Conservation (phyloP, 805 yeast species). For the Suhomyces kilbournensis region DNA sequence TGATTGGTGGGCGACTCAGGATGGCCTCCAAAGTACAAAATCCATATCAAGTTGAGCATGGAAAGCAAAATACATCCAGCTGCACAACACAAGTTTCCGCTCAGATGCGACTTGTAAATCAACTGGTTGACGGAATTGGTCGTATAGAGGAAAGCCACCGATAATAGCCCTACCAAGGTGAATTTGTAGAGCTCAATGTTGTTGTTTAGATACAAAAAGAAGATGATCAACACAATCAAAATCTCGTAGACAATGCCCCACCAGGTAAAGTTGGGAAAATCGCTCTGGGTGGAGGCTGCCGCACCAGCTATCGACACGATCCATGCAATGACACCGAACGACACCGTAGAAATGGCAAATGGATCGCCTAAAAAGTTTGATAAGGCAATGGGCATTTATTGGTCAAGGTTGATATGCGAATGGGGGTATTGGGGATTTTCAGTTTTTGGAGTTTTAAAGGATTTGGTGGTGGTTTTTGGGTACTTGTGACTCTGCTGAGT, state of each 20-base stretch:
- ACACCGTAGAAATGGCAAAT: slow-evolving; percentile 77
- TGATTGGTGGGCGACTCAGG: slow-evolving; percentile 83
- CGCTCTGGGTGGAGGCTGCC: slow-evolving; percentile 34
- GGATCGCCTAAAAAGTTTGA: slow-evolving; percentile 75
- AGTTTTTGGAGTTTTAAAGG: neutral
- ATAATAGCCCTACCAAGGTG: slow-evolving; percentile 52
- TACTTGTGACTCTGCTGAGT: neutral
- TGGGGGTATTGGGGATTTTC: neutral
- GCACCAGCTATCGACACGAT: slow-evolving; percentile 86
- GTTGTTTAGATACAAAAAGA: slow-evolving; percentile 55
- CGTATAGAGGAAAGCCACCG: slow-evolving; percentile 78
- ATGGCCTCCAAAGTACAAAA: slow-evolving; percentile 86
- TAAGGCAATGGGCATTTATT: slow-evolving; percentile 38
- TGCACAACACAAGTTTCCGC: slow-evolving; percentile 79
- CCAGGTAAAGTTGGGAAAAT: slow-evolving; percentile 87
- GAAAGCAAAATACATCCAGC: slow-evolving; percentile 87
- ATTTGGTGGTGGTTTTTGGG: neutral
- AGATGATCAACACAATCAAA: slow-evolving; percentile 50
- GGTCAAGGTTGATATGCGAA: neutral
- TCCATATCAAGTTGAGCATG: slow-evolving; percentile 81
- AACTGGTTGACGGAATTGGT: slow-evolving; percentile 80
- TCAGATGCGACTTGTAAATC: slow-evolving; percentile 58
- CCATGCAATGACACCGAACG: slow-evolving; percentile 79
- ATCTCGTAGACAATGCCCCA: slow-evolving; percentile 91
- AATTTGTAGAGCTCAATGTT: slow-evolving; percentile 66